These are phyloP conservation scores for Akanthomyces lecanii DNA, from an alignment of 2,329 filamentous ascomycete genomes.

Conservation along the genomic window DNA sequence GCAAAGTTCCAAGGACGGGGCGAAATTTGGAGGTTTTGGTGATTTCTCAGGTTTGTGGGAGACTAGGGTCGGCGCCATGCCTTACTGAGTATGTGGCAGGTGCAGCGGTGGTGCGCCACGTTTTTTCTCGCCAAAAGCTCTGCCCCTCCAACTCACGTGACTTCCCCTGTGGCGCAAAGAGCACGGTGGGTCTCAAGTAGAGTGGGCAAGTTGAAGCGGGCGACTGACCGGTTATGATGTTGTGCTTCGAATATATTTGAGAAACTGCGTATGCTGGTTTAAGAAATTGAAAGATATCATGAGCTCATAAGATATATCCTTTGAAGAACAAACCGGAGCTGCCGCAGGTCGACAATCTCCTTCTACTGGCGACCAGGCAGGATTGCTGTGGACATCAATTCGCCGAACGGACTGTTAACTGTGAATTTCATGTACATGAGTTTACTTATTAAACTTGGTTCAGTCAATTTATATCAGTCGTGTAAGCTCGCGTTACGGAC, in stretches of 20 bases:
- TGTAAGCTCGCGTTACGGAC: too few species aligned
- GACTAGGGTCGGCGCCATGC: conserved; percentile 36
- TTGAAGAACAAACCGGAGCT: too few species aligned
- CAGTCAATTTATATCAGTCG: too few species aligned
- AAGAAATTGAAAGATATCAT: too few species aligned
- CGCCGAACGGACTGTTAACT: too few species aligned
- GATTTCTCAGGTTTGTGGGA: conserved; percentile 43
- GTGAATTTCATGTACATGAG: too few species aligned
- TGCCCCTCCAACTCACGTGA: conserved; percentile 15
- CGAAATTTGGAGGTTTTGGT: conserved; percentile 40
- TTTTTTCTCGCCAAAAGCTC: conserved; percentile 2
- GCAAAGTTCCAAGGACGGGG: conserved; percentile 33
- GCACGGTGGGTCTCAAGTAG: background rate
- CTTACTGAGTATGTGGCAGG: conserved; percentile 30
- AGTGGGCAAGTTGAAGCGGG: background rate
- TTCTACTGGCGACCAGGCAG: too few species aligned
- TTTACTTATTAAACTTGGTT: too few species aligned
- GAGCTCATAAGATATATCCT: too few species aligned
- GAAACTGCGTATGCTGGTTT: background rate
- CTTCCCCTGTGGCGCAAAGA: conserved; percentile 2
- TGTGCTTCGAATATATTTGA: background rate
- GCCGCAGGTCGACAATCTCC: too few species aligned
- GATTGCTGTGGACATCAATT: too few species aligned
- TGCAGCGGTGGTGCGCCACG: conserved; percentile 5
- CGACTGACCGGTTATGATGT: background rate